These are phyloP conservation scores for Phytophthora macrochlamydospora DNA, from an alignment of 352 stramenopile species.

Conservation along the genomic window DNA sequence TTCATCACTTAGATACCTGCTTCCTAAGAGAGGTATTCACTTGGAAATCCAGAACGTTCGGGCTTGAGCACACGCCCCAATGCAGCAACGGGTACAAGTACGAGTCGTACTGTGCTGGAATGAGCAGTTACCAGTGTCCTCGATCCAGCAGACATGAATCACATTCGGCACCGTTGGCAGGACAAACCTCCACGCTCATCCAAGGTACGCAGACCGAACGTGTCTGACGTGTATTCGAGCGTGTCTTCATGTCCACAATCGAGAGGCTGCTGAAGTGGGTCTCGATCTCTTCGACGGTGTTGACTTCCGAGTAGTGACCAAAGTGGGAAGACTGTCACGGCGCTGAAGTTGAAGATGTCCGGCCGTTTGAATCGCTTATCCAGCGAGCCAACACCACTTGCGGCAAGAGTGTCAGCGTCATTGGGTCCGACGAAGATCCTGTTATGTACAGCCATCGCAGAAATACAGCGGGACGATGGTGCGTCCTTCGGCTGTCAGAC, in stretches of 20 bases:
- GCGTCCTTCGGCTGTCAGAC: conserved; percentile 22
- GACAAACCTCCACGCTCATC: conserved; percentile 2
- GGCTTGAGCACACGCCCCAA: background rate
- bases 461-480: conserved; percentile 37
- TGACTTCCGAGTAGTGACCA: conserved; percentile 4
- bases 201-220: conserved; percentile 1
- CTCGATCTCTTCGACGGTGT: background rate
- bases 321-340: conserved; percentile 8
- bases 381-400: background rate
- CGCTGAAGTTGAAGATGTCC: conserved; percentile 11
- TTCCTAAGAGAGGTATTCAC: too few species aligned
- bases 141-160: conserved; percentile 32
- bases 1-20: background rate
- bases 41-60: too few species aligned
- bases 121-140: conserved; percentile 3
- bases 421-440: conserved; percentile 50
- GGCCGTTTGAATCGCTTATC: too few species aligned
- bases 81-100: background rate
- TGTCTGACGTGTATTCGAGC: conserved; percentile 6
- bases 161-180: conserved; percentile 24
- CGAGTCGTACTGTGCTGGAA: background rate
- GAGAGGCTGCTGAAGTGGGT: background rate
- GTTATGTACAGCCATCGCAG: conserved; percentile 34
- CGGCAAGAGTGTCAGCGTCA: conserved; percentile 5
- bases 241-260: conserved; percentile 7